Evolutionary conservation across 352 stramenopile genomes (phyloP).

Genomic region (Pythium folliculosum): DNA sequence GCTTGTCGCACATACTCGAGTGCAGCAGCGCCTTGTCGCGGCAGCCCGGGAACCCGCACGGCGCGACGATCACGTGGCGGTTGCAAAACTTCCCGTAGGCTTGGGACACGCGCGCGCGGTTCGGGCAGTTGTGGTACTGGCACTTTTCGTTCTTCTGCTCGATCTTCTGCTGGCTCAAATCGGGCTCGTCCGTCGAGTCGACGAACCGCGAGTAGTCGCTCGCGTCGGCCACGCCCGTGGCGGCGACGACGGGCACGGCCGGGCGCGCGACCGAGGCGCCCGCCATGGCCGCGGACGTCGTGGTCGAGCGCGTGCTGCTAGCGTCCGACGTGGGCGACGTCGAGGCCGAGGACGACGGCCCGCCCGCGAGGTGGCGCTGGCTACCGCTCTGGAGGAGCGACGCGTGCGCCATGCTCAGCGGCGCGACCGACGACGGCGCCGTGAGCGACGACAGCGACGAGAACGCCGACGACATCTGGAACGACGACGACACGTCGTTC

Average conservation of each 20-base stretch:
- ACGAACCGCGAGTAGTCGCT: slow-evolving; percentile 47
- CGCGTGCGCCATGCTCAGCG: slow-evolving; percentile 20
- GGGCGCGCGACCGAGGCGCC: slow-evolving; percentile 22
- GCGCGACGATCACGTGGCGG: slow-evolving; percentile 81
- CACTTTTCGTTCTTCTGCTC: slow-evolving; percentile 71
- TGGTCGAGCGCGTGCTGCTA: slow-evolving; percentile 21
- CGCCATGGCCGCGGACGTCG: slow-evolving; percentile 10
- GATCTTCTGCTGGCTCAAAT: slow-evolving; percentile 59
- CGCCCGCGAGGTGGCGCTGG: neutral
- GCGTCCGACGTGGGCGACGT: slow-evolving; percentile 25
- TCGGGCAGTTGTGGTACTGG: slow-evolving; percentile 75
- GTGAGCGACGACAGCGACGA: slow-evolving; percentile 16
- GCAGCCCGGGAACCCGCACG: slow-evolving; percentile 85
- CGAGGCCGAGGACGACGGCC: slow-evolving; percentile 20
- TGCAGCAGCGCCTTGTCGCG: slow-evolving; percentile 69
- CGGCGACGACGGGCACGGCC: slow-evolving; percentile 19
- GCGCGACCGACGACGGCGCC: slow-evolving; percentile 10
- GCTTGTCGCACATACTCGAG: slow-evolving; percentile 72
- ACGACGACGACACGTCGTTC: slow-evolving; percentile 25
- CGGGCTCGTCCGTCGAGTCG: slow-evolving; percentile 44
- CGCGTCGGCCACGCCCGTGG: slow-evolving; percentile 18
- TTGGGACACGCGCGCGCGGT: slow-evolving; percentile 75
- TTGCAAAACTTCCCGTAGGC: slow-evolving; percentile 87
- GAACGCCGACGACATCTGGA: slow-evolving; percentile 18
- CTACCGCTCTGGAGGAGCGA: slow-evolving; percentile 14